phyloP scores from a whole-genome alignment of 345 rosid genomes.

The Pseudoturritis turrita region DNA sequence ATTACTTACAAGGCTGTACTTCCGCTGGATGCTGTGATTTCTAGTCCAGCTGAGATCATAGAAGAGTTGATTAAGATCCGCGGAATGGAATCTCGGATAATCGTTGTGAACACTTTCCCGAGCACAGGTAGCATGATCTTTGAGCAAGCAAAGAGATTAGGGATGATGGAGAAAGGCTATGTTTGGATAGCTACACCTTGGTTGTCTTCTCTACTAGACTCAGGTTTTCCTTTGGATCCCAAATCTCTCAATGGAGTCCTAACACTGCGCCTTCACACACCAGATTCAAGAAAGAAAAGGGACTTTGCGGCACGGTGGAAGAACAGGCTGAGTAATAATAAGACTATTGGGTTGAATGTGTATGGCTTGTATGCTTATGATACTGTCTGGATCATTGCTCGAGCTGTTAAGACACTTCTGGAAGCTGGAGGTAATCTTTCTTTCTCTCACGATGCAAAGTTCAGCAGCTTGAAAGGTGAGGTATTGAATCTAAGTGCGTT shows the following conservation, averaged over 20 bases:
- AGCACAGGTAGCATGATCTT: slow-evolving; percentile 63
- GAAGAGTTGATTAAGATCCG: slow-evolving; percentile 50
- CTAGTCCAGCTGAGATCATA: slow-evolving; percentile 36
- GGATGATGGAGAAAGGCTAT: slow-evolving; percentile 76
- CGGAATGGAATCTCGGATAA: slow-evolving; percentile 69
- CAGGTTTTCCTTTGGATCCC: slow-evolving; percentile 36
- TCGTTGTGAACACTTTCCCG: slow-evolving; percentile 52
- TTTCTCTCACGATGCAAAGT: slow-evolving; percentile 53
- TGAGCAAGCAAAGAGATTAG: slow-evolving; percentile 64
- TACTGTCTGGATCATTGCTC: slow-evolving; percentile 88
- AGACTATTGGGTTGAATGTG: slow-evolving; percentile 67
- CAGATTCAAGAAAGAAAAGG: slow-evolving; percentile 55
- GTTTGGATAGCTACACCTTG: slow-evolving; percentile 88
- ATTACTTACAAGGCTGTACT: slow-evolving; percentile 70
- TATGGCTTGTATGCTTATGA: slow-evolving; percentile 83
- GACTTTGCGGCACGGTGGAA: slow-evolving; percentile 66
- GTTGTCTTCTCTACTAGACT: slow-evolving; percentile 75
- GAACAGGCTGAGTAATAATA: slow-evolving; percentile 43
- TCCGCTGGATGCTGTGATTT: slow-evolving; percentile 45
- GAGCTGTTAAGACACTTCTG: slow-evolving; percentile 53
- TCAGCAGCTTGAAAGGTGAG: slow-evolving; percentile 43
- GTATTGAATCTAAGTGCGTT: slow-evolving; percentile 62
- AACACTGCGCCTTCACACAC: slow-evolving; percentile 68
- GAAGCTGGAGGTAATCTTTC: slow-evolving; percentile 63
- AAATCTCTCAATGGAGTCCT: slow-evolving; percentile 54